Evolutionary conservation across 2,329 filamentous ascomycete genomes (phyloP).

Genomic region (Simplicillium aogashimaense): DNA sequence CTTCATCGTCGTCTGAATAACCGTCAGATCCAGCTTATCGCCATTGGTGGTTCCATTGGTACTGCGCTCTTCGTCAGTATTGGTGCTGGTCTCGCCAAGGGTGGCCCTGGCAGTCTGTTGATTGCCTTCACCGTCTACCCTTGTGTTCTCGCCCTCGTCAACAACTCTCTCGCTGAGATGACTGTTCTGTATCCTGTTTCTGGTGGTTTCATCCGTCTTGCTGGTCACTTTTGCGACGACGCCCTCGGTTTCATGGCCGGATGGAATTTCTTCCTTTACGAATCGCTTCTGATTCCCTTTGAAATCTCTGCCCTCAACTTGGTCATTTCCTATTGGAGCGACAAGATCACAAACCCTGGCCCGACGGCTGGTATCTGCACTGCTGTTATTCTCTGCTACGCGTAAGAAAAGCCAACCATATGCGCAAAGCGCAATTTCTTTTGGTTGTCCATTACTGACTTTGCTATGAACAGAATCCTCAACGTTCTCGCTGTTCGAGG

Average conservation of each 20-base stretch:
- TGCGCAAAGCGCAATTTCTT: no score
- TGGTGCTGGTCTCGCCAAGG: slow-evolving; percentile 38
- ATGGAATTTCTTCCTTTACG: slow-evolving; percentile 36
- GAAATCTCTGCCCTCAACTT: slow-evolving; percentile 31
- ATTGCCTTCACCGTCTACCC: slow-evolving; percentile 49
- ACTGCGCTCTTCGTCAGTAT: slow-evolving; percentile 54
- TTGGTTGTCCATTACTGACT: no score
- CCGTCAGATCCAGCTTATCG: slow-evolving; percentile 48
- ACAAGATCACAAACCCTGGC: slow-evolving; percentile 45
- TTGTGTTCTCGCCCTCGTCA: slow-evolving; percentile 47
- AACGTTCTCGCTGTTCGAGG: slow-evolving; percentile 57
- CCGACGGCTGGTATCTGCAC: slow-evolving; percentile 56
- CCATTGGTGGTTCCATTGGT: slow-evolving; percentile 47
- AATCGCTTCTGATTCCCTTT: slow-evolving; percentile 31
- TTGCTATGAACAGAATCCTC: slow-evolving; percentile 33
- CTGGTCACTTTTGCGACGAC: slow-evolving; percentile 57
- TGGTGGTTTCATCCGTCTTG: slow-evolving; percentile 54
- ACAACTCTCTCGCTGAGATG: slow-evolving; percentile 60
- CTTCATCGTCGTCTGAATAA: slow-evolving; percentile 40
- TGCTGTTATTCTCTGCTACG: slow-evolving; percentile 44
- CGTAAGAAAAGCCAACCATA: no score
- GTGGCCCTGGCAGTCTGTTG: slow-evolving; percentile 39
- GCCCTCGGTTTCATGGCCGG: slow-evolving; percentile 45
- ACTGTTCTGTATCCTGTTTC: slow-evolving; percentile 50
- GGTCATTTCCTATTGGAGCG: slow-evolving; percentile 29